Conservation (phyloP, 2,329 filamentous ascomycete genomes). For the Phaeosphaeriaceae sp. region DNA sequence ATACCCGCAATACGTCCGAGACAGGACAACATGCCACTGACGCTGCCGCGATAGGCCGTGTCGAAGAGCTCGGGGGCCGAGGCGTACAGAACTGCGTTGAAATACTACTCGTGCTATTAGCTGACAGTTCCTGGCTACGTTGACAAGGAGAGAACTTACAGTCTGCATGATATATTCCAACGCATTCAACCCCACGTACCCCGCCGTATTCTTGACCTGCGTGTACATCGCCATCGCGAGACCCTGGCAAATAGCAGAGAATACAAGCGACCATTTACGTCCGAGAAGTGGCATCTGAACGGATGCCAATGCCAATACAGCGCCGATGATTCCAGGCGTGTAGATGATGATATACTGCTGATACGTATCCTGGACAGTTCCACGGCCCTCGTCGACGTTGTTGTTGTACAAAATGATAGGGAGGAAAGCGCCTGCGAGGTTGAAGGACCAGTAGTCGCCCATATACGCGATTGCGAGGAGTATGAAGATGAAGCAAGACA, state of each 20-base stretch:
- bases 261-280: conserved; percentile 38
- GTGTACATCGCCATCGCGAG: conserved; percentile 42
- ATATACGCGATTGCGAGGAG: conserved; percentile 38
- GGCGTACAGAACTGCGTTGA: conserved; percentile 40
- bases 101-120: conserved; percentile 19
- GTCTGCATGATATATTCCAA: conserved; percentile 45
- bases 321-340: conserved; percentile 36
- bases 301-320: conserved; percentile 29
- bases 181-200: conserved; percentile 37
- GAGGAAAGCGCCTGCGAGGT: conserved; percentile 34
- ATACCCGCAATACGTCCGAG: conserved; percentile 38
- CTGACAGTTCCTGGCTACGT: not conserved
- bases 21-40: conserved; percentile 40
- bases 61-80: conserved; percentile 41
- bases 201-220: conserved; percentile 33
- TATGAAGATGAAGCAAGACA: conserved; percentile 33
- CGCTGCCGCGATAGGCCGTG: conserved; percentile 37
- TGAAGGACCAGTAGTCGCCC: conserved; percentile 45
- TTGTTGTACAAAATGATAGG: conserved; percentile 39
- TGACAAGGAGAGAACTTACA: conserved; percentile 11
- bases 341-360: conserved; percentile 42
- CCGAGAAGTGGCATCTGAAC: conserved; percentile 37
- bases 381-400: conserved; percentile 33
- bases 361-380: conserved; percentile 34
- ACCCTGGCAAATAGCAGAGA: conserved; percentile 37